These are phyloP conservation scores for Solanum chacoense DNA, from an alignment of 305 asterid species.

Conservation along the genomic window DNA sequence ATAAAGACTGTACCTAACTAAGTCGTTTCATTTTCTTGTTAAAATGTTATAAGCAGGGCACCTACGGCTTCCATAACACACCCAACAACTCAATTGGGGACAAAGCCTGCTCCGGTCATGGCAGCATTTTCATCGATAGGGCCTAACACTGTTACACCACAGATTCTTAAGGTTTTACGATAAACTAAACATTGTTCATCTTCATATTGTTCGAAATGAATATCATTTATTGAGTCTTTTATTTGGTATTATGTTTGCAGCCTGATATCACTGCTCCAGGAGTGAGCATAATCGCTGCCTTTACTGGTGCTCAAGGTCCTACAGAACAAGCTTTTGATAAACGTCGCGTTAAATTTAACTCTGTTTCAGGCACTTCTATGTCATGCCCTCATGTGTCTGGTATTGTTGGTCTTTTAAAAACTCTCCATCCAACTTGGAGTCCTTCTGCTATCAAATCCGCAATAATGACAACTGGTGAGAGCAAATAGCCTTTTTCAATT, in stretches of 20 bases:
- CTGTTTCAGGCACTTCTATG: slow-evolving; percentile 87
- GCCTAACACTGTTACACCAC: slow-evolving; percentile 64
- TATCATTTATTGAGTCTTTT: neutral
- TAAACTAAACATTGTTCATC: neutral
- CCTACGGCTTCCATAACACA: slow-evolving; percentile 46
- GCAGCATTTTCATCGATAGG: slow-evolving; percentile 90
- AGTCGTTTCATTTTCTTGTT: neutral
- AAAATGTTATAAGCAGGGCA: slow-evolving; percentile 8
- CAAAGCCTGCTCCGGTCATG: slow-evolving; percentile 89
- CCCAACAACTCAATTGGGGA: slow-evolving; percentile 42
- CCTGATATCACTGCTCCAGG: slow-evolving; percentile 98
- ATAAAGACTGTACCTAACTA: neutral
- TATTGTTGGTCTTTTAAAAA: slow-evolving; percentile 67
- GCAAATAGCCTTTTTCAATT: neutral
- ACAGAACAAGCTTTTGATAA: slow-evolving; percentile 54
- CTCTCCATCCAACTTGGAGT: slow-evolving; percentile 78
- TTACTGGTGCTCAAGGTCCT: slow-evolving; percentile 61
- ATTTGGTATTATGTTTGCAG: slow-evolving; percentile 20
- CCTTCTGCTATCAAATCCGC: slow-evolving; percentile 91
- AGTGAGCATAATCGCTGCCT: slow-evolving; percentile 78
- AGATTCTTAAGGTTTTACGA: slow-evolving; percentile 59
- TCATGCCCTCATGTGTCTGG: slow-evolving; percentile 93
- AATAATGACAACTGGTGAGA: slow-evolving; percentile 61
- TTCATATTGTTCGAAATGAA: neutral
- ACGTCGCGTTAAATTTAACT: slow-evolving; percentile 44